Evolutionary conservation across 345 rosid species (phyloP).

Genomic region (Bretschneidera sinensis): DNA sequence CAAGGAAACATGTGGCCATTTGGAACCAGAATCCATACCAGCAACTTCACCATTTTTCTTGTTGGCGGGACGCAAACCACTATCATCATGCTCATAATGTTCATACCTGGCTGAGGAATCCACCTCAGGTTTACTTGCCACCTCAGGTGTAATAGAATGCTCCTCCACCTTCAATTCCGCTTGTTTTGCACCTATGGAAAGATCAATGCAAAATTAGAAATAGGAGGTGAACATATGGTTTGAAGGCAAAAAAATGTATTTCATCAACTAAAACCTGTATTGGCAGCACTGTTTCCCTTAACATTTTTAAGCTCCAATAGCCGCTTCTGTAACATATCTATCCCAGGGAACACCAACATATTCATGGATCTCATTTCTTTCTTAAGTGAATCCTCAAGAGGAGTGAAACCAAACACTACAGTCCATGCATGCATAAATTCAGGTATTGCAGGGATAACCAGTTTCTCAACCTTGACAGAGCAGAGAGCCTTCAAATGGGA

Average conservation of each 20-base stretch:
- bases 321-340: constrained; percentile 73
- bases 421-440: constrained; percentile 80
- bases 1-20: constrained; percentile 16
- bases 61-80: constrained; percentile 15
- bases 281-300: constrained; percentile 17
- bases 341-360: constrained; percentile 75
- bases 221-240: neutral
- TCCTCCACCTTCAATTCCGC: constrained; percentile 12
- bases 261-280: constrained; percentile 26
- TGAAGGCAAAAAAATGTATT: neutral
- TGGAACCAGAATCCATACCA: constrained; percentile 25
- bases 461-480: constrained; percentile 58
- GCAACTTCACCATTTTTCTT: constrained; percentile 24
- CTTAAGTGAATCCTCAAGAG: constrained; percentile 45
- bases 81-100: constrained; percentile 18
- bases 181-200: constrained; percentile 16
- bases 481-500: constrained; percentile 45
- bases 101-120: constrained; percentile 32
- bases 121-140: constrained; percentile 26
- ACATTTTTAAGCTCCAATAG: constrained; percentile 35
- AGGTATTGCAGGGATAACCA: constrained; percentile 76
- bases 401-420: constrained; percentile 60
- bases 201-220: neutral
- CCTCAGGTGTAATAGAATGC: constrained; percentile 14
- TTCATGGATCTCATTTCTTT: constrained; percentile 56